Base-by-base conservation (phyloP, 202 grass and related monocot genomes). In the Carex arenaria region DNA sequence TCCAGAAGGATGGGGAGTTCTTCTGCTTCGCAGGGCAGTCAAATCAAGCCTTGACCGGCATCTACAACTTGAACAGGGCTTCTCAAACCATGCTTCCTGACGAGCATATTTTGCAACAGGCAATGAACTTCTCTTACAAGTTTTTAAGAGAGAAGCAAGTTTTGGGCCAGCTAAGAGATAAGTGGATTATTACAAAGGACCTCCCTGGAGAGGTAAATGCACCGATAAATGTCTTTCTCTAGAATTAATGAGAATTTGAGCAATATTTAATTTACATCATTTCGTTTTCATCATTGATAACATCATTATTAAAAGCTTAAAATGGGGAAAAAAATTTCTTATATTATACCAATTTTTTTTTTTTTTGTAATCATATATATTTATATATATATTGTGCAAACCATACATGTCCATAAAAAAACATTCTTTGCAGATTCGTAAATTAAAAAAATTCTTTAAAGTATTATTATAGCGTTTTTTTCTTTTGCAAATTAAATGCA, bases 51-150 rank as follows among this genome's bases (percentile, higher is more conserved):
- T 80, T 99, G 66, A 99, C 96, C 0, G 93, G 93, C 60, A 99
- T 99, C 86, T 99, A 99, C 80, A 99, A 99, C 74, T 84, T 99
- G 19, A 93, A 95, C 54, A 92, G 93, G 61, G 91, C 96, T 5
- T 89, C 93, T 64, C 96, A 99, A 54, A 79, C 89, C 45, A 22
- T 68, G 0, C 95, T 95, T 54, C 81, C 87, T 26, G 91, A 87
- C 0, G 93, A 99, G 52, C 86, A 99, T 20, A 78, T 95, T 18
- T 81, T 99, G 73, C 74, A 88, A 13, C 86, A 88, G 17, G 91
- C 93, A 6, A 89, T 83, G 60, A 80, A 17, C 30, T 99, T 90
- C 88, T 90, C 96, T 11, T 56, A 89, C 17, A 63, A 79, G 1
- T 99, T 94, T 79, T 84, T 99, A 3, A 86, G 91, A 79, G 59